These are phyloP conservation scores for Sclerotinia spermophila DNA, from an alignment of 2,329 filamentous ascomycete genomes.

Conservation along the genomic window DNA sequence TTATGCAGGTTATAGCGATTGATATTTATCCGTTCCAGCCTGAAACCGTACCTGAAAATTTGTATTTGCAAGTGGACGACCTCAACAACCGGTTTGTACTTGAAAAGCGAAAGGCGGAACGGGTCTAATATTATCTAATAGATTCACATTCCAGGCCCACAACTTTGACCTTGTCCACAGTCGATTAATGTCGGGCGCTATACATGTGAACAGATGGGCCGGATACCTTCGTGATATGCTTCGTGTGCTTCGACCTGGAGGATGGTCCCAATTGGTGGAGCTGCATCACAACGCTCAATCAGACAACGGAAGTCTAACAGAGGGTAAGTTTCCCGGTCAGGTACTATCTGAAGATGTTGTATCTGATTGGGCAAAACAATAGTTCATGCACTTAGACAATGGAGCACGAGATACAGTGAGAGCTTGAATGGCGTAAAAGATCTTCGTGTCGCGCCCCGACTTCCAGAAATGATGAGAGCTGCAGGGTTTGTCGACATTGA, in stretches of 20 bases:
- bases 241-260: slow-evolving; percentile 66
- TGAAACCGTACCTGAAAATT: slow-evolving; percentile 60
- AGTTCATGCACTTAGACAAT: slow-evolving; percentile 61
- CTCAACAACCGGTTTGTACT: slow-evolving; percentile 57
- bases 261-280: slow-evolving; percentile 88
- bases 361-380: slow-evolving; percentile 5
- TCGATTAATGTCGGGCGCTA: slow-evolving; percentile 32
- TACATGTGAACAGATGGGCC: slow-evolving; percentile 58
- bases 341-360: not conserved
- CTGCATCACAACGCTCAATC: slow-evolving; percentile 83
- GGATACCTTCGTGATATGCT: slow-evolving; percentile 74
- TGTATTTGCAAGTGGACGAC: slow-evolving; percentile 62
- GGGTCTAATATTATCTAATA: slow-evolving; percentile 31
- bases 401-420: slow-evolving; percentile 63
- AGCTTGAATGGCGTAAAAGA: slow-evolving; percentile 63
- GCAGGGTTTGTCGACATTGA: slow-evolving; percentile 68
- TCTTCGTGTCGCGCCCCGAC: slow-evolving; percentile 57
- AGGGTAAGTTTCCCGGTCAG: slow-evolving; percentile 43
- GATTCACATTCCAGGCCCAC: slow-evolving; percentile 64
- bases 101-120: not conserved
- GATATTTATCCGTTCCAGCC: slow-evolving; percentile 70
- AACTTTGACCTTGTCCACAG: slow-evolving; percentile 81
- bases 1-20: slow-evolving; percentile 60
- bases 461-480: slow-evolving; percentile 40
- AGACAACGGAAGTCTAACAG: slow-evolving; percentile 72